phyloP scores from a whole-genome alignment of 257 asterid species.

The Verbascum thapsus region DNA sequence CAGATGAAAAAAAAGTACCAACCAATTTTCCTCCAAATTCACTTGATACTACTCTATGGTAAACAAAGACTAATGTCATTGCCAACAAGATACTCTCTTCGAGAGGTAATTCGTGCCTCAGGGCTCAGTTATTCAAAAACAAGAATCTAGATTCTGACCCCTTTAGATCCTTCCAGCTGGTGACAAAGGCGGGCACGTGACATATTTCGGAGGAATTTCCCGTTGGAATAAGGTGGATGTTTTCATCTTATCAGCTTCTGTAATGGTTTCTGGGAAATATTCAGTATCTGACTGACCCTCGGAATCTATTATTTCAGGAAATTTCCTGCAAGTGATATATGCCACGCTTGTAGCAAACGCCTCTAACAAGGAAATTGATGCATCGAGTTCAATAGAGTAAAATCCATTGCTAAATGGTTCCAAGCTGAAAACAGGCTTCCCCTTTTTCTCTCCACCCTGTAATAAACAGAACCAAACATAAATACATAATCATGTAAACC shows the following conservation, averaged over 20 bases:
- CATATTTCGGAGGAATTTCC: conserved; percentile 55
- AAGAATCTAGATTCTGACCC: conserved; percentile 10
- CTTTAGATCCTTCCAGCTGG: conserved; percentile 87
- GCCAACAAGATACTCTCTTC: conserved; percentile 35
- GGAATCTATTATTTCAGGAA: conserved; percentile 45
- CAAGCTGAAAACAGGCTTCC: conserved; percentile 66
- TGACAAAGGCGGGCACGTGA: conserved; percentile 76
- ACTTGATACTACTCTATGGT: background rate
- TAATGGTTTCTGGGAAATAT: conserved; percentile 26
- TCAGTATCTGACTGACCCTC: conserved; percentile 31
- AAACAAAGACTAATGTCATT: conserved; percentile 20
- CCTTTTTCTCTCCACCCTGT: conserved; percentile 56
- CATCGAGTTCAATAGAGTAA: conserved; percentile 61
- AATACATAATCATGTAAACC: conserved; percentile 3
- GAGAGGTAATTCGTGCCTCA: conserved; percentile 32
- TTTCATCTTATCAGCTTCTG: conserved; percentile 33
- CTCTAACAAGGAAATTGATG: conserved; percentile 67
- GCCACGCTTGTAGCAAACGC: conserved; percentile 87
- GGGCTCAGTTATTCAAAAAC: conserved; percentile 24
- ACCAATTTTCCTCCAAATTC: conserved; percentile 17
- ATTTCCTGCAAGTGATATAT: conserved; percentile 49
- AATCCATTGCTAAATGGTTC: conserved; percentile 58
- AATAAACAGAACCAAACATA: conserved; percentile 20
- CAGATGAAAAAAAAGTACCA: conserved; percentile 12
- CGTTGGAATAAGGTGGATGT: conserved; percentile 34